Conservation (phyloP, 2,329 filamentous ascomycete species). For the Alternaria novae-zelandiae region DNA sequence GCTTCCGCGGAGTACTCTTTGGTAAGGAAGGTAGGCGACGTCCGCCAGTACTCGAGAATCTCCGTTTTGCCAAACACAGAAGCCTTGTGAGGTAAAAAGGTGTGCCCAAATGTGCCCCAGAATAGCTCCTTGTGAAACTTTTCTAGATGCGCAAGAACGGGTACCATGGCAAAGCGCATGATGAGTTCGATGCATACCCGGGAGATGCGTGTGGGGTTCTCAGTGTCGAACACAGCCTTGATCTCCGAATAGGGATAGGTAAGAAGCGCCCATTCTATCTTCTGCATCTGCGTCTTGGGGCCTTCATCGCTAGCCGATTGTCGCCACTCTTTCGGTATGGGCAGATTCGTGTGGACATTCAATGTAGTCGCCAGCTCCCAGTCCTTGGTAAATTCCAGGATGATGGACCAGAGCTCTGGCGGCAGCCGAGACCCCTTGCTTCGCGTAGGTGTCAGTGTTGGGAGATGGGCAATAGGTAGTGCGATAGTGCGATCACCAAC, state of each 20-base stretch:
- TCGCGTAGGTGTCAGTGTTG: constrained; percentile 42
- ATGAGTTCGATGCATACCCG: constrained; percentile 85
- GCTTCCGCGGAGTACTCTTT: constrained; percentile 88
- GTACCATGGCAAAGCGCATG: constrained; percentile 85
- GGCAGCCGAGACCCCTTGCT: constrained; percentile 63
- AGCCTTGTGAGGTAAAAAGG: constrained; percentile 84
- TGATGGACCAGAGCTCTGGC: constrained; percentile 86
- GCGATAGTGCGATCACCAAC: constrained; percentile 71
- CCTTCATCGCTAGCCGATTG: constrained; percentile 68
- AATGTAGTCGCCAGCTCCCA: constrained; percentile 89
- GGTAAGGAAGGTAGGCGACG: constrained; percentile 79
- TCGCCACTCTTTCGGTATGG: constrained; percentile 76
- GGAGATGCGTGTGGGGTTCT: constrained; percentile 77
- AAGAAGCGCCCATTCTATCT: constrained; percentile 85
- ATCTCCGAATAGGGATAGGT: constrained; percentile 73
- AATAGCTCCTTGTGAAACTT: constrained; percentile 75
- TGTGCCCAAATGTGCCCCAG: constrained; percentile 81
- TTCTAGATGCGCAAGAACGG: constrained; percentile 76
- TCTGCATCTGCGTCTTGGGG: constrained; percentile 74
- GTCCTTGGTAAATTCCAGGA: constrained; percentile 82
- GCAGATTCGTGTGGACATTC: constrained; percentile 78
- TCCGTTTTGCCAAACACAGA: constrained; percentile 86
- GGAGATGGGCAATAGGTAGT: constrained; percentile 41
- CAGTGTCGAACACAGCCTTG: constrained; percentile 73
- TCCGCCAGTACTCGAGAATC: constrained; percentile 90